Evolutionary conservation across 352 stramenopile species (phyloP).

Genomic region (Globisporangium canariense): DNA sequence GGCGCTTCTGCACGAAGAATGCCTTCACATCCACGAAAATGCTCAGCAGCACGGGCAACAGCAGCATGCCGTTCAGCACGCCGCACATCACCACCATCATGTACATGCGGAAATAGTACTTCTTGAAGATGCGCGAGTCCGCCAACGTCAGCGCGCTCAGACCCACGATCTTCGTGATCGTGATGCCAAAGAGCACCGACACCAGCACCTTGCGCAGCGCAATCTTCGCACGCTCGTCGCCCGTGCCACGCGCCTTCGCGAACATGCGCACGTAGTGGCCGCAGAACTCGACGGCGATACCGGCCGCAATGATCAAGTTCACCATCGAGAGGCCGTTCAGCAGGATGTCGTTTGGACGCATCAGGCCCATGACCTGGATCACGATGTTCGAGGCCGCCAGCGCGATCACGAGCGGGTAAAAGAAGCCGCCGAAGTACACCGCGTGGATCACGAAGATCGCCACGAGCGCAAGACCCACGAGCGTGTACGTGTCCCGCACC

Average conservation of each 20-base stretch:
- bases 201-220: conserved; percentile 35
- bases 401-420: conserved; percentile 41
- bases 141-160: conserved; percentile 37
- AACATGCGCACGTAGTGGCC: conserved; percentile 78
- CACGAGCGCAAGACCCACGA: conserved; percentile 42
- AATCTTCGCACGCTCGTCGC: conserved; percentile 30
- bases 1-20: conserved; percentile 35
- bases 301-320: conserved; percentile 82
- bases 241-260: conserved; percentile 27
- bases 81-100: conserved; percentile 77
- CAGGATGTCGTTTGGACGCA: conserved; percentile 58
- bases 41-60: conserved; percentile 61
- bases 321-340: conserved; percentile 85
- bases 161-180: conserved; percentile 37
- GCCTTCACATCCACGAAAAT: conserved; percentile 43
- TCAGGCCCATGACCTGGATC: conserved; percentile 48
- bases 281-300: conserved; percentile 82
- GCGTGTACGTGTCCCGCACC: conserved; percentile 42
- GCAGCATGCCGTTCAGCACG: conserved; percentile 72
- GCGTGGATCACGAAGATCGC: conserved; percentile 55
- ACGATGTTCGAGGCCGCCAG: conserved; percentile 51
- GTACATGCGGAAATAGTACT: conserved; percentile 94
- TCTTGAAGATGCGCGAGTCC: conserved; percentile 83
- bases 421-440: conserved; percentile 44
- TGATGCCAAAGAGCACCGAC: conserved; percentile 44